Evolutionary conservation across 2,329 filamentous ascomycete genomes (phyloP), one percentile per base, ranked within the genome.

Genomic region (Ceratocystis eucalypticola): DNA sequence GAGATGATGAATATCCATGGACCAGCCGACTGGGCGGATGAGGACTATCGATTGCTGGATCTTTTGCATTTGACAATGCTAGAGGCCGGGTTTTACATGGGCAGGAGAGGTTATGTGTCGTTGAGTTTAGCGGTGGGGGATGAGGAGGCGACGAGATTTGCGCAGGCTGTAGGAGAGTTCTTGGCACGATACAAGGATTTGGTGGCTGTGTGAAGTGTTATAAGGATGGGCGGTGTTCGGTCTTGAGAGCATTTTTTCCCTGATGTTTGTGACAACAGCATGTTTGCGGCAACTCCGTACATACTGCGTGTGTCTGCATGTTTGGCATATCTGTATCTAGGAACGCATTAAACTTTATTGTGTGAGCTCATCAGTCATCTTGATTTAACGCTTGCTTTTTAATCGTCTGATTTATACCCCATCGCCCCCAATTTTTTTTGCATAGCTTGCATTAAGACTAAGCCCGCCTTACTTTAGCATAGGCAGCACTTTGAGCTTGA

Each of bases 1-100:
- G 73, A 75, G 17, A 69, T 76, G 3, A 71, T 72, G 20, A 74
- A 77, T 61, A 67, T 72, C 3, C 61, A 65, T 22, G 71, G 72
- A 20, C 66, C 66, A n/a, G 33, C n/a, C 15, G 66, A 65, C 37
- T 65, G 53, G 64, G 53, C 50, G 22, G 63, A 64, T n/a, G 66
- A 64, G 37, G 62, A 67, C 28, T 12, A 22, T 0, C 8, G 57
- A 28, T 65, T 80, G 33, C 75, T 74, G 64, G 74, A 78, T 44
- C 69, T 80, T 1, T 77, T 80, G 66, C 79, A 78, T 75, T 74
- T 77, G n/a, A 75, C 79, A 66, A 78, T 80, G 76, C 67, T 79
- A 59, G 74, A 79, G 62, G 72, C 74, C 10, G 75, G 76, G 0
- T 80, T 77, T 65, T 80, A 77, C 74, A 70, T 77, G 8, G 75